Conservation (phyloP, 371 early-diverging fungal genomes). For the Paraphysoderma sedebokerense region DNA sequence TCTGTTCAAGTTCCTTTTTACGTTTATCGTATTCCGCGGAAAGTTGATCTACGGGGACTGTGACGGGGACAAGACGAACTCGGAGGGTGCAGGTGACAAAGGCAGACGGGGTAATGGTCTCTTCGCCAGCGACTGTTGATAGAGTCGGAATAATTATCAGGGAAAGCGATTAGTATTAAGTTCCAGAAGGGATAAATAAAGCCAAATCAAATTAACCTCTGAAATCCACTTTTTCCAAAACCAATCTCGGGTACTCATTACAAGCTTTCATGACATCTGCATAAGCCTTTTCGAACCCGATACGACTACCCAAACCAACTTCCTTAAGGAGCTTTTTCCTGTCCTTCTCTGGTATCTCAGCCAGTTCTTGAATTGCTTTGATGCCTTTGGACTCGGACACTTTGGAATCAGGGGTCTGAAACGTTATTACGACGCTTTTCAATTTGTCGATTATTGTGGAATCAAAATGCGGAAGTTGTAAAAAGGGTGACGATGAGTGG, state of each 20-base stretch:
- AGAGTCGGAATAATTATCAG: not conserved
- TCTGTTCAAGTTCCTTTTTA: conserved; percentile 5
- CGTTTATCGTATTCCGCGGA: conserved; percentile 7
- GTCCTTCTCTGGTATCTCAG: not conserved
- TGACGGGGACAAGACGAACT: not conserved
- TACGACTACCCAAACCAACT: not conserved
- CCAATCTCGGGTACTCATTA: not conserved
- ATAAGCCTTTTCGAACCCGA: not conserved
- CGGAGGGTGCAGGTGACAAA: conserved; percentile 41
- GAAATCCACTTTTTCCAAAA: conserved; percentile 1
- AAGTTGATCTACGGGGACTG: not conserved
- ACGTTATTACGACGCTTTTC: conserved; percentile 18
- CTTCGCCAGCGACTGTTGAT: conserved; percentile 46
- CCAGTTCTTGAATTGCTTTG: conserved; percentile 3
- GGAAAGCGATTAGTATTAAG: not conserved
- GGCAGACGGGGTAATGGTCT: conserved; percentile 55
- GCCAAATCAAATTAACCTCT: not conserved
- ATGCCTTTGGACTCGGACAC: conserved; percentile 9
- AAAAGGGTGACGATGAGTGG: conserved; percentile 34
- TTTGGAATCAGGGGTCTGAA: conserved; percentile 17
- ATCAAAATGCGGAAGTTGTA: conserved; percentile 57
- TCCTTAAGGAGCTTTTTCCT: conserved; percentile 7
- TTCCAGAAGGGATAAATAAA: not conserved
- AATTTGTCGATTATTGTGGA: conserved; percentile 15
- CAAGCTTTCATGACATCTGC: not conserved